Percentiles rank a stretch among this genome's conserved stretches.
Conservation (phyloP, 345 rosid species). For the Lenwebbia sp. region DNA sequence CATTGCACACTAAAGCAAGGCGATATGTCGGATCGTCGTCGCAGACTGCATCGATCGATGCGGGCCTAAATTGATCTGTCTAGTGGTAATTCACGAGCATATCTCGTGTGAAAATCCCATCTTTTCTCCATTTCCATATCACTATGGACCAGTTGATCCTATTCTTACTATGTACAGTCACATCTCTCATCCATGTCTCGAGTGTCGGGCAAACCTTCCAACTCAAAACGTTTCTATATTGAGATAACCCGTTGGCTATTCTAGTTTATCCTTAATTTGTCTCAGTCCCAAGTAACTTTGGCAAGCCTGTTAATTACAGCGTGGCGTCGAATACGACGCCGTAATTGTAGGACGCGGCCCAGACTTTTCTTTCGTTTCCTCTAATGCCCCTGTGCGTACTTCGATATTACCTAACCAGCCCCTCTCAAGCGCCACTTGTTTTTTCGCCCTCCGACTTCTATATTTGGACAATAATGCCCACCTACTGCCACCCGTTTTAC, state of each 20-base stretch:
- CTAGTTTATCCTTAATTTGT: not conserved
- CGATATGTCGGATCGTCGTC: not conserved
- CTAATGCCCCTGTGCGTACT: not conserved
- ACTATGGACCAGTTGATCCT: no score
- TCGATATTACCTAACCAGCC: not conserved
- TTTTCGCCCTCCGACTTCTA: not conserved
- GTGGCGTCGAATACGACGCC: not conserved
- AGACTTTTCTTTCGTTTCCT: not conserved
- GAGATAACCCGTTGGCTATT: not conserved
- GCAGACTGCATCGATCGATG: not conserved
- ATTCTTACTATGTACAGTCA: no score
- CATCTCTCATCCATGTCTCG: no score
- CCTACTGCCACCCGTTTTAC: constrained; percentile 5
- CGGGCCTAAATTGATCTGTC: not conserved
- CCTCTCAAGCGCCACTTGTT: not conserved
- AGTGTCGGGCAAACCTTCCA: not conserved
- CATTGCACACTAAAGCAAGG: not conserved
- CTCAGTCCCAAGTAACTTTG: not conserved
- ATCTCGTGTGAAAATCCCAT: not conserved
- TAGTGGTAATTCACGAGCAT: not conserved
- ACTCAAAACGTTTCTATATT: not conserved
- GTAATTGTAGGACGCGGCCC: constrained; percentile 3
- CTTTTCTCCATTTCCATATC: not conserved
- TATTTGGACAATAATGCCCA: constrained; percentile 6
- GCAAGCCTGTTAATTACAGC: not conserved